Percentiles rank a stretch among this genome's conserved stretches.
Evolutionary conservation across 2,329 filamentous ascomycete genomes (phyloP).

Genomic region (Cercospora citrullina): DNA sequence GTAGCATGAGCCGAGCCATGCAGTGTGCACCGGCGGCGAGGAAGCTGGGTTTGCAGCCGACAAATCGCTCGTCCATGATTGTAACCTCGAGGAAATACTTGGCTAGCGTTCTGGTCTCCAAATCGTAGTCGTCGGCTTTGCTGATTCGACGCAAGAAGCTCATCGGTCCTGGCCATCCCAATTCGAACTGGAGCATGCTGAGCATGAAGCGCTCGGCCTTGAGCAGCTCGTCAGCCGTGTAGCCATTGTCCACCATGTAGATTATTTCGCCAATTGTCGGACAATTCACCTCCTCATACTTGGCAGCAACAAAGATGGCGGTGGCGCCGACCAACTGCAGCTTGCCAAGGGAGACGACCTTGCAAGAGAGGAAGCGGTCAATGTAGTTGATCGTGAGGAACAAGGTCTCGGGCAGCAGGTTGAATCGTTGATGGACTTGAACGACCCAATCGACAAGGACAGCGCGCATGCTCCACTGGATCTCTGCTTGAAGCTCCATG

Average conservation of each 20-base stretch:
- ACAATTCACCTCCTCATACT: constrained; percentile 99
- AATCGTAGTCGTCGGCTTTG: constrained; percentile 96
- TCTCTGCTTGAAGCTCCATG: constrained; percentile 94
- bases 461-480: constrained; percentile 98
- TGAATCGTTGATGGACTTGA: constrained; percentile 91
- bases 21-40: constrained; percentile 90
- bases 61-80: constrained; percentile 97
- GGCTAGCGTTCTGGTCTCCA: constrained; percentile 90
- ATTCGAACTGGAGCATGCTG: constrained; percentile 90
- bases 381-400: constrained; percentile 97
- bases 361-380: constrained; percentile 90
- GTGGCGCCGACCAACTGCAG: constrained; percentile 95
- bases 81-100: constrained; percentile 98
- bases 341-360: constrained; percentile 92
- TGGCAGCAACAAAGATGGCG: constrained; percentile 91
- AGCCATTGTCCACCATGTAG: constrained; percentile 96
- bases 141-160: constrained; percentile 95
- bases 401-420: constrained; percentile 86
- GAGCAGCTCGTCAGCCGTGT: constrained; percentile 85
- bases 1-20: constrained; percentile 80
- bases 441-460: constrained; percentile 98
- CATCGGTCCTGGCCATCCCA: constrained; percentile 99
- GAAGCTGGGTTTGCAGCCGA: constrained; percentile 86
- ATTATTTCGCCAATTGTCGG: constrained; percentile 93
- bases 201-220: constrained; percentile 99